phyloP scores from a whole-genome alignment of 2,329 filamentous ascomycete species.

The Teratosphaeriaceae sp. region DNA sequence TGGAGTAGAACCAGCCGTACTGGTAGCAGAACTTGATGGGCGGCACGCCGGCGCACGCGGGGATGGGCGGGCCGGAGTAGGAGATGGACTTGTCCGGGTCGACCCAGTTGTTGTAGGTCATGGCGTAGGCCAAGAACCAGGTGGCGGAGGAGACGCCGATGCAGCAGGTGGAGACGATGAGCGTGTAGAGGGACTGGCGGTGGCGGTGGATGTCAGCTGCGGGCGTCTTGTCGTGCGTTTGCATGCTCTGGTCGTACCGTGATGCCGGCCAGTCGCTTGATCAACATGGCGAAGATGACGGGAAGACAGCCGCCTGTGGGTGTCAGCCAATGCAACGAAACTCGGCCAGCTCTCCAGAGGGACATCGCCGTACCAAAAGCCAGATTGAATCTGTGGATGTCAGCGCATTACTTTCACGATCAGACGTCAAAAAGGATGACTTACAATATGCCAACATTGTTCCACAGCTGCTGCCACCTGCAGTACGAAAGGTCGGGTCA shows the following conservation, averaged over 20 bases:
- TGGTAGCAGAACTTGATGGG: constrained; percentile 12
- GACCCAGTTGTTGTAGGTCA: not conserved
- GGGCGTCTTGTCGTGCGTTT: too few relatives aligned
- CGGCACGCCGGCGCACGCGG: constrained; percentile 3
- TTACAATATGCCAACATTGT: constrained; percentile 13
- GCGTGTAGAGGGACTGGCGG: constrained; percentile 6
- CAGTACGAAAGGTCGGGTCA: too few relatives aligned
- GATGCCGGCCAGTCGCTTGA: constrained; percentile 8
- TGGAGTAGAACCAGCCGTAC: constrained; percentile 7
- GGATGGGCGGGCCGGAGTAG: constrained; percentile 2
- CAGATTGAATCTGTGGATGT: constrained; percentile 9
- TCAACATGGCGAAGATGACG: constrained; percentile 10
- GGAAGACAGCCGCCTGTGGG: constrained; percentile 12
- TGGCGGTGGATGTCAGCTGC: too few relatives aligned
- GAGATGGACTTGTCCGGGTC: constrained; percentile 3
- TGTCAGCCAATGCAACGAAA: too few relatives aligned
- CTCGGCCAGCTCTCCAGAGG: too few relatives aligned
- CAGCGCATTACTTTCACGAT: too few relatives aligned
- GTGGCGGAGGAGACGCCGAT: constrained; percentile 7
- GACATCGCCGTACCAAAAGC: too few relatives aligned
- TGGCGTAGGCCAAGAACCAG: constrained; percentile 9
- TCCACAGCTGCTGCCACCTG: constrained; percentile 6
- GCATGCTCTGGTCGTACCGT: too few relatives aligned
- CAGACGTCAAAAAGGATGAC: too few relatives aligned
- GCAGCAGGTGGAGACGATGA: constrained; percentile 8